Conservation (phyloP, 371 early-diverging fungal genomes). For the Rhizopus stolonifer region DNA sequence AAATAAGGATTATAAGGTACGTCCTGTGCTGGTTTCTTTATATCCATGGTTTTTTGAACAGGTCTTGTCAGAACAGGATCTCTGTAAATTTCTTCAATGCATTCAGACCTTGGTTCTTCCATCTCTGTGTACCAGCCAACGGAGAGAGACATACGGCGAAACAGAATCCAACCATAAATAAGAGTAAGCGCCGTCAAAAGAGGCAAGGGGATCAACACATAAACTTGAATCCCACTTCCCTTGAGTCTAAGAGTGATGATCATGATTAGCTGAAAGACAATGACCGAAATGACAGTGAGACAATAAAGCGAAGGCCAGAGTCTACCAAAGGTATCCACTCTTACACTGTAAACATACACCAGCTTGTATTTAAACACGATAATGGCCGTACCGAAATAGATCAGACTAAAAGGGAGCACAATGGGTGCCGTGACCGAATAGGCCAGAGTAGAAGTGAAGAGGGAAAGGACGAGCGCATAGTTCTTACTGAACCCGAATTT, state of each 20-base stretch:
- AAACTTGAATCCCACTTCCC: constrained; percentile 41
- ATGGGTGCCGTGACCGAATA: constrained; percentile 78
- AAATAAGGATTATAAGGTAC: background rate
- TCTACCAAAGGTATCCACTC: constrained; percentile 70
- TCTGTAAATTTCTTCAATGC: constrained; percentile 40
- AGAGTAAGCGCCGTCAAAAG: constrained; percentile 54
- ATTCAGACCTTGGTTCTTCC: background rate
- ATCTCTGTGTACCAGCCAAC: background rate
- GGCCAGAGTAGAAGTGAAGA: constrained; percentile 70
- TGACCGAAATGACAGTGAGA: constrained; percentile 57
- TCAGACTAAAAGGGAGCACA: constrained; percentile 62
- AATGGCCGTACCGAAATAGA: constrained; percentile 65
- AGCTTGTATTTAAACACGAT: constrained; percentile 68
- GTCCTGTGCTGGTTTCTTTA: background rate
- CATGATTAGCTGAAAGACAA: constrained; percentile 73
- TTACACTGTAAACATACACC: constrained; percentile 61
- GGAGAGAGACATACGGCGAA: background rate
- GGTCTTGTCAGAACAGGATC: constrained; percentile 46
- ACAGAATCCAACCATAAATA: constrained; percentile 24
- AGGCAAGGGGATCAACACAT: constrained; percentile 63
- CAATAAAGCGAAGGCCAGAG: constrained; percentile 78
- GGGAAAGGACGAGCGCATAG: constrained; percentile 62
- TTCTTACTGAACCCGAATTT: constrained; percentile 26
- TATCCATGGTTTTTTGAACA: constrained; percentile 8
- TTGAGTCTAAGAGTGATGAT: constrained; percentile 60